These are phyloP conservation scores for Aspergillus viridinutans DNA, from an alignment of 2,329 filamentous ascomycete genomes.

Conservation along the genomic window DNA sequence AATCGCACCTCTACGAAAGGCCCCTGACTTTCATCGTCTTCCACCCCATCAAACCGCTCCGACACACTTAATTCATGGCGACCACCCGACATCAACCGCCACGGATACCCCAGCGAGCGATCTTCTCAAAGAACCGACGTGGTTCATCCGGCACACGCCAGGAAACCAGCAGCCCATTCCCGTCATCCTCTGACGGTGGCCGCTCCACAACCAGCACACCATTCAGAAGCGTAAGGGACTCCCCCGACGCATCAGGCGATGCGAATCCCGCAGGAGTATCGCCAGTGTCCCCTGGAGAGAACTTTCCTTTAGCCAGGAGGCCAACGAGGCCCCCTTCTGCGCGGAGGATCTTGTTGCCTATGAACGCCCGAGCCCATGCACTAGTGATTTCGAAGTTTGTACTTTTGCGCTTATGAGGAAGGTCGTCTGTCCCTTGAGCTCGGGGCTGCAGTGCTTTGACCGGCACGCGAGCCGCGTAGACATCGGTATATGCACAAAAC, in stretches of 20 bases:
- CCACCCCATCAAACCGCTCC: slow-evolving; percentile 14
- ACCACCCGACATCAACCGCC: slow-evolving; percentile 23
- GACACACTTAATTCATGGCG: slow-evolving; percentile 26
- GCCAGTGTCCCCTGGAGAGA: slow-evolving; percentile 19
- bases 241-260: not conserved
- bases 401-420: not conserved
- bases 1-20: slow-evolving; percentile 25
- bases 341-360: slow-evolving; percentile 13
- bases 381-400: slow-evolving; percentile 8
- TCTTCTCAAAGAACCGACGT: slow-evolving; percentile 22
- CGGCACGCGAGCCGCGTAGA: slow-evolving; percentile 21
- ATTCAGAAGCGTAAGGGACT: slow-evolving; percentile 16
- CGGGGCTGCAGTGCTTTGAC: slow-evolving; percentile 12
- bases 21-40: not conserved
- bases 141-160: slow-evolving; percentile 17
- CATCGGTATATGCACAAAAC: slow-evolving; percentile 21
- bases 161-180: slow-evolving; percentile 18
- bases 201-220: slow-evolving; percentile 17
- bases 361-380: slow-evolving; percentile 21
- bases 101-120: slow-evolving; percentile 26
- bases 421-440: not conserved
- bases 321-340: slow-evolving; percentile 16
- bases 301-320: slow-evolving; percentile 6
- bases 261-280: slow-evolving; percentile 9
- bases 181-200: slow-evolving; percentile 2